Percentiles rank a stretch among this genome's conserved stretches.
Evolutionary conservation across 2,329 filamentous ascomycete species (phyloP).

Genomic region (Pseudocercospora musae): DNA sequence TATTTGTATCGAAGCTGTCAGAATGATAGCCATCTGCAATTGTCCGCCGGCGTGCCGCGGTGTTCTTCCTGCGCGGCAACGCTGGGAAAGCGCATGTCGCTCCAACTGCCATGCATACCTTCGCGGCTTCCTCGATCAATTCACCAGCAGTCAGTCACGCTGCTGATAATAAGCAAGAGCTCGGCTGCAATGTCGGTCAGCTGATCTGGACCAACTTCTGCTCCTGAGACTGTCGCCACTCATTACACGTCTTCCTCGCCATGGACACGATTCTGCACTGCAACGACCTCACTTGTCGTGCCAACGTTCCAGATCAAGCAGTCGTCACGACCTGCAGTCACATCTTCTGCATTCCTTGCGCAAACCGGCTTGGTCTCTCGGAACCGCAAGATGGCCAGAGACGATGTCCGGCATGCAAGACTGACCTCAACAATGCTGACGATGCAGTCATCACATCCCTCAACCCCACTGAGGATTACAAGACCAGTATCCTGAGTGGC

Average conservation of each 20-base stretch:
- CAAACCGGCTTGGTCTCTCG: constrained; percentile 61
- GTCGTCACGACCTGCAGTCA: constrained; percentile 92
- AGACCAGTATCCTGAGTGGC: constrained; percentile 79
- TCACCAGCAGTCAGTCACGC: neutral
- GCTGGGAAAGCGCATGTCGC: neutral
- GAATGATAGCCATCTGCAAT: neutral
- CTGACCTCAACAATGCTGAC: constrained; percentile 65
- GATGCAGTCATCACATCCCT: constrained; percentile 71
- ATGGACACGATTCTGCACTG: constrained; percentile 78
- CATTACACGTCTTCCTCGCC: neutral
- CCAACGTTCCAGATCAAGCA: constrained; percentile 65
- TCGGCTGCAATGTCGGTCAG: neutral
- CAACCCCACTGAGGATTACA: constrained; percentile 83
- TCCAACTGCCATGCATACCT: neutral
- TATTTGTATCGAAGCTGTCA: neutral
- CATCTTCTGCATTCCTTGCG: constrained; percentile 78
- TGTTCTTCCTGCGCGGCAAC: neutral
- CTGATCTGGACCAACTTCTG: neutral
- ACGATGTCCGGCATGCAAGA: constrained; percentile 73
- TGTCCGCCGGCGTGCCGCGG: neutral
- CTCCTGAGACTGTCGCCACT: neutral
- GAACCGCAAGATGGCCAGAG: constrained; percentile 50
- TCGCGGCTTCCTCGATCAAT: neutral
- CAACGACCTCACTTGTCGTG: constrained; percentile 75
- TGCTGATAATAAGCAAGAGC: too few relatives aligned